phyloP scores from a whole-genome alignment of 1,284 basidiomycete genomes.

The Xerocomus subilludens region DNA sequence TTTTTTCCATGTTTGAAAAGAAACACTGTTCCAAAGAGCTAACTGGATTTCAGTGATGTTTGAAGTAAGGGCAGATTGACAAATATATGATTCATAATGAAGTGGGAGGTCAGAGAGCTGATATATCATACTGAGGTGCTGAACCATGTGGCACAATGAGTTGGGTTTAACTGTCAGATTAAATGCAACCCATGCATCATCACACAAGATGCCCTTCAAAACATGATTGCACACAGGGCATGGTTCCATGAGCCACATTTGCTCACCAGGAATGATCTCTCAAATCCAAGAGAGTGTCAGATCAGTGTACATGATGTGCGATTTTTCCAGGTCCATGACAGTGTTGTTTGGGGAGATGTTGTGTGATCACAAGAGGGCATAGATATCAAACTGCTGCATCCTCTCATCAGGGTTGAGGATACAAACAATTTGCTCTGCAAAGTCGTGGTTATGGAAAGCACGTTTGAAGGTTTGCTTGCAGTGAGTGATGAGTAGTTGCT shows the following conservation, averaged over 20 bases:
- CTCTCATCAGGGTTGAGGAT: neutral
- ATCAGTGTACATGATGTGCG: neutral
- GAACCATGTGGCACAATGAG: neutral
- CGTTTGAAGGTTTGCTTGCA: neutral
- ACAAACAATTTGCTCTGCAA: neutral
- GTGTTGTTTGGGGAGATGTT: neutral
- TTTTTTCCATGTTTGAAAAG: too few relatives aligned
- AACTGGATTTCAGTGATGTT: too few relatives aligned
- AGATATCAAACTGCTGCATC: neutral
- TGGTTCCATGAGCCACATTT: neutral
- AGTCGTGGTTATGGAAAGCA: neutral
- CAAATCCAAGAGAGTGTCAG: neutral
- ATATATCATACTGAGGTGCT: neutral
- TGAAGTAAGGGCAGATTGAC: too few relatives aligned
- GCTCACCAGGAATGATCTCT: neutral
- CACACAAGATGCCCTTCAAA: neutral
- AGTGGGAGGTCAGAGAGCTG: neutral
- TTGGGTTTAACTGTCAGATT: neutral
- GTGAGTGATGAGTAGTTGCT: conserved; percentile 10
- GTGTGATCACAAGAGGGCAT: neutral
- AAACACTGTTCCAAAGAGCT: too few relatives aligned
- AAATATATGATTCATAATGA: too few relatives aligned
- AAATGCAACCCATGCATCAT: neutral
- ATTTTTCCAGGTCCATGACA: neutral
- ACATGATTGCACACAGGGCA: neutral